phyloP scores from a whole-genome alignment of 2,329 filamentous ascomycete genomes.

The Alternaria arbusti region DNA sequence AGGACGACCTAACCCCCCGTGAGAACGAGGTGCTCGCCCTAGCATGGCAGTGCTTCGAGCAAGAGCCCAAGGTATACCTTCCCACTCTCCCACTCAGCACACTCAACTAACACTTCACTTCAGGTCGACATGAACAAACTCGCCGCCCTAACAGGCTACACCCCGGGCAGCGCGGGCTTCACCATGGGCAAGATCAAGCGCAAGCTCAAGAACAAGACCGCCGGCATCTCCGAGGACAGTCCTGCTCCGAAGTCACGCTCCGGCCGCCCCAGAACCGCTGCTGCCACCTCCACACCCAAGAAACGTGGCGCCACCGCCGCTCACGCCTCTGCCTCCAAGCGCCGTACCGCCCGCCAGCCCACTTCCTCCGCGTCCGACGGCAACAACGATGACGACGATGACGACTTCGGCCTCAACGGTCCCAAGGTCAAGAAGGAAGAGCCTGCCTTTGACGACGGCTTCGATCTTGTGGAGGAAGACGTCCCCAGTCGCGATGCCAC shows the following conservation, averaged over 20 bases:
- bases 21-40: conserved; percentile 42
- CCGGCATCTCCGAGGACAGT: conserved; percentile 11
- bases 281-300: conserved; percentile 27
- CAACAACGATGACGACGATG: conserved; percentile 5
- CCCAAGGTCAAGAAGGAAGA: not conserved
- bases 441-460: not conserved
- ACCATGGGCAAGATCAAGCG: conserved; percentile 42
- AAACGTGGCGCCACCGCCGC: conserved; percentile 8
- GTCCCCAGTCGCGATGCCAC: not conserved
- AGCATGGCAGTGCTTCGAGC: conserved; percentile 45
- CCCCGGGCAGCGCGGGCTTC: conserved; percentile 28
- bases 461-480: not conserved
- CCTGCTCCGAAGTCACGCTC: not conserved
- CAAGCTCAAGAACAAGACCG: conserved; percentile 39
- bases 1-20: conserved; percentile 22
- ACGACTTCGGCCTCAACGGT: conserved; percentile 13
- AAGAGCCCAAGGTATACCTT: conserved; percentile 37
- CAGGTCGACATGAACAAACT: conserved; percentile 30
- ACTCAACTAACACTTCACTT: conserved; percentile 9
- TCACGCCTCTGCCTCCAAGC: conserved; percentile 14
- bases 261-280: not conserved
- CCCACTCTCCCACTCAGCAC: not conserved
- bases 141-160: conserved; percentile 34
- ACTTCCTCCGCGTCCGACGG: not conserved
- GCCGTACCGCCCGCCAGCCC: not conserved